Percentiles rank a stretch among this genome's conserved stretches.
phyloP scores from a whole-genome alignment of 78 protist species.

The Dictyostelium firmibasis region DNA sequence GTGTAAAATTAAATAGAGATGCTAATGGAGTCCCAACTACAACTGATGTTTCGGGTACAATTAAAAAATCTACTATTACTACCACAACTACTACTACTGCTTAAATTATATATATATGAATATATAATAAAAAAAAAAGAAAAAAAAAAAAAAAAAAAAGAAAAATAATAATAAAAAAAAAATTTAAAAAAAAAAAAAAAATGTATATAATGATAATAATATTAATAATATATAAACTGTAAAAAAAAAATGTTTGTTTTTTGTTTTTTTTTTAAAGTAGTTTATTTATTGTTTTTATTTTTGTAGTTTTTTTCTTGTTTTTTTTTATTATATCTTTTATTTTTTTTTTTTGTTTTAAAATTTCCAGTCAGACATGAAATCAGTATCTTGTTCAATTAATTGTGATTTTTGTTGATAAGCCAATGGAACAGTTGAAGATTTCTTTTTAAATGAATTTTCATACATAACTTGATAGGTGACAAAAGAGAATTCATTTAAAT shows the following conservation, averaged over 20 bases:
- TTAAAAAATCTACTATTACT: not conserved
- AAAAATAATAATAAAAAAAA: not conserved
- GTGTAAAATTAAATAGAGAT: conserved; percentile 53
- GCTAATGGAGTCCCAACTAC: not conserved
- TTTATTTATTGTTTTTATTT: not conserved
- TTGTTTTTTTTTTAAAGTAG: not conserved
- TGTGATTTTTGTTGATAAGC: not conserved
- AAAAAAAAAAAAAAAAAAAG: not conserved
- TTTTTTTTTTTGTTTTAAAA: not conserved
- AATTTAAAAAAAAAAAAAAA: not conserved
- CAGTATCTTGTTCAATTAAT: not conserved
- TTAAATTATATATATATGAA: not conserved
- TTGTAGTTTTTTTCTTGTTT: not conserved
- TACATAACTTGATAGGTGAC: conserved; percentile 22
- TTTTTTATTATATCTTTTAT: not conserved
- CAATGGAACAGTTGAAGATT: conserved; percentile 31
- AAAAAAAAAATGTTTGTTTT: too few species aligned
- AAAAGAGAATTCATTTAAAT: not conserved
- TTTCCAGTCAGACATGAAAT: conserved; percentile 9
- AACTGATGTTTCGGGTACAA: not conserved
- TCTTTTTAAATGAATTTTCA: conserved; percentile 39
- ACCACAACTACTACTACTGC: not conserved
- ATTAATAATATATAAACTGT: too few species aligned
- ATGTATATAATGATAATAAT: too few species aligned
- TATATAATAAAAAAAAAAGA: not conserved